Evolutionary conservation across 352 stramenopile genomes (phyloP).

Genomic region (Phytophthora brassicae): DNA sequence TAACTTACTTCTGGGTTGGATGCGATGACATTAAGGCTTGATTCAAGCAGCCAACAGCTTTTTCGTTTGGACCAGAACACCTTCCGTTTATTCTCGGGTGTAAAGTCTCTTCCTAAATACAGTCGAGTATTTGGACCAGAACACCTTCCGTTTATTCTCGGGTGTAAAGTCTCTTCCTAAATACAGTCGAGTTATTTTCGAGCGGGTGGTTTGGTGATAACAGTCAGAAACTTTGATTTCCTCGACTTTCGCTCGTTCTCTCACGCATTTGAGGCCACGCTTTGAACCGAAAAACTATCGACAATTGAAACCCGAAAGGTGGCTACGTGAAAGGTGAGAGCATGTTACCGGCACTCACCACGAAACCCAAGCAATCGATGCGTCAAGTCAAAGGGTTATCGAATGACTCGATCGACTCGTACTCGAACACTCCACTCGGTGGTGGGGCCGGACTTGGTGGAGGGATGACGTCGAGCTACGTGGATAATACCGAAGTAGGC

Average conservation of each 20-base stretch:
- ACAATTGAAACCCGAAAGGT: constrained; percentile 16
- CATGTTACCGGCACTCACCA: constrained; percentile 81
- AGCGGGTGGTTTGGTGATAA: constrained; percentile 15
- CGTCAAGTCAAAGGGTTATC: constrained; percentile 79
- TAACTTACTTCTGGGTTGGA: too few relatives aligned
- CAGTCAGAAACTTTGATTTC: constrained; percentile 2
- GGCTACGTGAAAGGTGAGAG: constrained; percentile 2
- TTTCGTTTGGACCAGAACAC: constrained; percentile 8
- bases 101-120: constrained; percentile 7
- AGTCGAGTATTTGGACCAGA: constrained; percentile 13
- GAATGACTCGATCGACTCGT: constrained; percentile 88
- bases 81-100: constrained; percentile 4
- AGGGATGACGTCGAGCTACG: constrained; percentile 39
- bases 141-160: constrained; percentile 7
- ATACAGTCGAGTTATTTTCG: constrained; percentile 30
- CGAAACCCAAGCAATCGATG: constrained; percentile 81
- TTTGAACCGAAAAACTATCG: too few relatives aligned
- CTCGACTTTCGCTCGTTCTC: background rate
- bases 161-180: constrained; percentile 1
- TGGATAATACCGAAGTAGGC: constrained; percentile 53
- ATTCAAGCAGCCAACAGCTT: too few relatives aligned
- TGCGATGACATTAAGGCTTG: too few relatives aligned
- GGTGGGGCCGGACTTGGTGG: constrained; percentile 12
- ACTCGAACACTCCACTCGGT: constrained; percentile 61
- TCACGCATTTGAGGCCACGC: too few relatives aligned